Evolutionary conservation across 2,329 filamentous ascomycete genomes (phyloP), one percentile per base, ranked within the genome.

Genomic region (Grosmannia serpens): DNA sequence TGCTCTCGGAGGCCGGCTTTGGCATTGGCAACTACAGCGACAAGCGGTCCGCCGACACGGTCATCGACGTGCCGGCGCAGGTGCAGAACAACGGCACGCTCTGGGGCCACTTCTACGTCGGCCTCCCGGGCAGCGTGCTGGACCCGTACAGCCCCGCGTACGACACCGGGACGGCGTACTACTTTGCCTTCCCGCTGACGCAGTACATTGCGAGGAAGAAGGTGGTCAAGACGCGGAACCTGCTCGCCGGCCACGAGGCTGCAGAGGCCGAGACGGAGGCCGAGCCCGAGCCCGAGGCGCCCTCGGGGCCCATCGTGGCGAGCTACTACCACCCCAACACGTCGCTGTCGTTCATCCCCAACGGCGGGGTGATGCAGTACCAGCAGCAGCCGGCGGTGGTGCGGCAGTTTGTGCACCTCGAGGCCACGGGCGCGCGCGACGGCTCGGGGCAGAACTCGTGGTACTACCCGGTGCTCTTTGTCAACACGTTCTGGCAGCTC

Each of bases 401-500:
- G 58, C 83, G 86, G 56, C 86, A 90, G 67, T 94, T 88, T 69
- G 75, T 96, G 44, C 84, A 85, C 52, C 79, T 96, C 35, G 94
- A 97, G 70, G 72, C 82, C 2, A 91, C 84, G 2, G 88, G 87
- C 53, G 88, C 90, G 51, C 84, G 94, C 61, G 94, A 99, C 70
- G 84, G 79, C 2, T 84, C 84, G 17, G 94, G 94, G 44, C 82
- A 91, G 72, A 90, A 97, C 72, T 86, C 87, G 61, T 99, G 91
- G 91, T 99, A 97, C 65, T 86, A 84, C 68, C 94, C 94, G 5
- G 83, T 96, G 51, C 74, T 97, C 46, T 99, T 90, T 70, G 77
- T 94, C 69, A 99, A 99, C 74, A 95, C 88, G 4, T 99, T 99
- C 74, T 99, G 94, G 94, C 92, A 97, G 73, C 79, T 99, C 63